Evolutionary conservation across 2,329 filamentous ascomycete species (phyloP).

Genomic region (Proliferodiscus dingleyae): DNA sequence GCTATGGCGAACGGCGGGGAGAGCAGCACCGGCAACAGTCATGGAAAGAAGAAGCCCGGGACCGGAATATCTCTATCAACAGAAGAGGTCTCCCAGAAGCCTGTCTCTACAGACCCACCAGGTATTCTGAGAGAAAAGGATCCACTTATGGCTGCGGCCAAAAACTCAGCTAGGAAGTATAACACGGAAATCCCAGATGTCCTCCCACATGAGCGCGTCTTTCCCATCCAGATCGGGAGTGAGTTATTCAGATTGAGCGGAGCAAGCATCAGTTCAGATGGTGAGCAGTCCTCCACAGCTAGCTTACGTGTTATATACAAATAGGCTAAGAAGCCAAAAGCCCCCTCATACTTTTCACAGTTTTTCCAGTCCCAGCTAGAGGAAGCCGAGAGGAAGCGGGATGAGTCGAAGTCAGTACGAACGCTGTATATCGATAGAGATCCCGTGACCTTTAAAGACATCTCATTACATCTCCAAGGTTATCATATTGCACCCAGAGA

Average conservation of each 20-base stretch:
- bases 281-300: slow-evolving; percentile 41
- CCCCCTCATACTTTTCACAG: slow-evolving; percentile 92
- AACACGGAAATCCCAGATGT: slow-evolving; percentile 33
- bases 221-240: slow-evolving; percentile 65
- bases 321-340: slow-evolving; percentile 54
- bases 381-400: slow-evolving; percentile 49
- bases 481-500: slow-evolving; percentile 82
- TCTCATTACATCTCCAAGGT: slow-evolving; percentile 84
- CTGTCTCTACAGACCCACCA: slow-evolving; percentile 11
- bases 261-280: slow-evolving; percentile 67
- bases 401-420: slow-evolving; percentile 44
- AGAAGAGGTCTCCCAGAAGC: slow-evolving; percentile 3
- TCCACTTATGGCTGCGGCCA: no score
- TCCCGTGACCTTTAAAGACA: slow-evolving; percentile 81
- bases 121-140: slow-evolving; percentile 22
- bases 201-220: slow-evolving; percentile 43
- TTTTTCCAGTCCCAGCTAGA: slow-evolving; percentile 84
- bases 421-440: slow-evolving; percentile 96
- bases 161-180: slow-evolving; percentile 12
- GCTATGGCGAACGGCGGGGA: background rate
- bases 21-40: background rate
- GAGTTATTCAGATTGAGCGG: slow-evolving; percentile 65
- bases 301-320: background rate
- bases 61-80: slow-evolving; percentile 3
- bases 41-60: background rate